Base-by-base conservation (phyloP, 257 asterid genomes). In the Nicotiana noctiflora region DNA sequence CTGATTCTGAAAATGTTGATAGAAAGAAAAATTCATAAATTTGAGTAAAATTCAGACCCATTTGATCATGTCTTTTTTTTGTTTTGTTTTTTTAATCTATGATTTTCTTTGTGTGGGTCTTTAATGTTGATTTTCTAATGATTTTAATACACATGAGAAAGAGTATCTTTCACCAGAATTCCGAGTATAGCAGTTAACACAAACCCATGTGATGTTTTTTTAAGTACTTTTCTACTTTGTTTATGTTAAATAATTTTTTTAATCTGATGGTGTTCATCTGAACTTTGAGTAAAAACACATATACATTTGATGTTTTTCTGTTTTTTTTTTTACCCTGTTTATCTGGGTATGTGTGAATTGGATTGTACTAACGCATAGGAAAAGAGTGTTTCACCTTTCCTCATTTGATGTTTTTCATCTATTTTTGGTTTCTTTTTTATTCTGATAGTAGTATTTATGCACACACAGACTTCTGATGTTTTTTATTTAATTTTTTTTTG, bases 401-500 rank as follows among this genome's bases (percentile, higher is more conserved):
- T 40, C 37, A 70, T 44, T 70, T 70, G 59, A 51, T 70, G 13
- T 12, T 70, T 70, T 12, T 19, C 59, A 19, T n/a, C 7, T 70
- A 5, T 19, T 68, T 40, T 40, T 68, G 1, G n/a, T 34, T 68
- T 78, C 18, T 1, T 40, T 76, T 80, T 75, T 74, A 81, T 84
- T 76, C 9, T 17, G 70, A 11, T 23, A 44, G n/a, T n/a, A n/a
- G 85, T 17, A 80, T 78, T 80, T 70, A 77, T 53, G 84, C 32
- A 27, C 82, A 90, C 5, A 11, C 56, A 40, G 57, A 68, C 49
- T 19, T 40, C 12, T 25, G 29, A 19, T 19, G 32, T 18, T 44
- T 44, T 70, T 70, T 14, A 19, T 72, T 44, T 72, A 72, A 46
- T 70, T n/a, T 21, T 44, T 40, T 40, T n/a, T 67, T 8, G 7